Percentiles rank a stretch among this genome's conserved stretches.
Evolutionary conservation across 768 basidiomycete genomes (phyloP).

Genomic region (Galerina marginata): DNA sequence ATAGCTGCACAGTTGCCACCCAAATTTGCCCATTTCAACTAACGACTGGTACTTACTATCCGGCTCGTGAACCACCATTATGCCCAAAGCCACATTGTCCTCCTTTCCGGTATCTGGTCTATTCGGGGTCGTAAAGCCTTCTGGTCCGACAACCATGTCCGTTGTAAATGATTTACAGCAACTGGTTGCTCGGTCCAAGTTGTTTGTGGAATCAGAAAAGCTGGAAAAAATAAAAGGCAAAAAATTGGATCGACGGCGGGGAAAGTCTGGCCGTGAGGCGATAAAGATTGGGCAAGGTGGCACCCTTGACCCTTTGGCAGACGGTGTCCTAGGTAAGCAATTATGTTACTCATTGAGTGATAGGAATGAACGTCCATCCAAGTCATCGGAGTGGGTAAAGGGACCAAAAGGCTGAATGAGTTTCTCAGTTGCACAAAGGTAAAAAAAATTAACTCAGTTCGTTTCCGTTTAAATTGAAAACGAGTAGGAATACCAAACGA

Average conservation of each 20-base stretch:
- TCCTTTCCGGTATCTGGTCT: conserved; percentile 75
- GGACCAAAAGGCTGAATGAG: conserved; percentile 82
- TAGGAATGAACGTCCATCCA: neutral
- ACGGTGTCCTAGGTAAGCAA: conserved; percentile 85
- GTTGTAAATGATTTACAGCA: conserved; percentile 85
- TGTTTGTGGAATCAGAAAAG: conserved; percentile 76
- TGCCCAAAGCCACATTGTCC: conserved; percentile 69
- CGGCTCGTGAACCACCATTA: conserved; percentile 31
- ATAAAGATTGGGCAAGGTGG: conserved; percentile 94
- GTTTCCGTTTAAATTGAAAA: neutral
- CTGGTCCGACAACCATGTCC: conserved; percentile 92
- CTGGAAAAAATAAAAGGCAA: conserved; percentile 56
- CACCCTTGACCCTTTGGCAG: conserved; percentile 94
- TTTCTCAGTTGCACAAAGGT: conserved; percentile 94
- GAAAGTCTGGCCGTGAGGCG: conserved; percentile 48
- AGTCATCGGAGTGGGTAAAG: conserved; percentile 92
- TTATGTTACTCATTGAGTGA: neutral
- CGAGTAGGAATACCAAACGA: conserved; percentile 90
- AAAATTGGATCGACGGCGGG: conserved; percentile 45
- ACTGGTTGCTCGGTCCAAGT: conserved; percentile 73
- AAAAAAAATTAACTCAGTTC: conserved; percentile 14
- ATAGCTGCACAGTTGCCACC: no score
- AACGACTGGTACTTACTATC: neutral
- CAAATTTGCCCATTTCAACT: neutral
- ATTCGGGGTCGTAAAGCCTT: conserved; percentile 90